Evolutionary conservation across 371 early-diverging fungal species (phyloP), one percentile per base, ranked within the genome.

Genomic region (Mucor lusitanicus): DNA sequence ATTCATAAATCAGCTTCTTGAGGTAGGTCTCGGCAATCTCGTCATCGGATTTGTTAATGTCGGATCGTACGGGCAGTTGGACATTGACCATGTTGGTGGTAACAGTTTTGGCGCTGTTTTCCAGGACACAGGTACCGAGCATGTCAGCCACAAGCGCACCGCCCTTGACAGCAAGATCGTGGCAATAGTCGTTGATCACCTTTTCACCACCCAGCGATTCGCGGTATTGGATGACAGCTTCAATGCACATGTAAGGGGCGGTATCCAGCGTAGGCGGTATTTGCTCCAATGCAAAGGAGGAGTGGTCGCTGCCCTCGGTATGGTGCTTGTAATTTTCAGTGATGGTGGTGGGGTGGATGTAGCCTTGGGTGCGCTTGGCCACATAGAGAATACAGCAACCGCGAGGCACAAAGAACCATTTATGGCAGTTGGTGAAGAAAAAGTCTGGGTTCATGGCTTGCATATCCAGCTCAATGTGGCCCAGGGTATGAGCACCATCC

Each of bases 401-500:
- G 19, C 91, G 83, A 23, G 85, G 82, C 21, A 81, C 72, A 61
- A 76, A 91, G n/a, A 89, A 67, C 94, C 94, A 93, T 76, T 92
- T 92, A 72, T 93, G 93, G 33, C 82, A 79, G 64, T 90, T 92
- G 35, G 87, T 81, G 15, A 87, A 80, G 55, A 89, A 90, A 67
- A 86, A 93, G 70, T 93, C 94, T 1, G 91, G 79, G 50, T 84
- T 73, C 9, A 80, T 35, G 13, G 72, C 78, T 4, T 67, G 63
- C 25, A 93, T 61, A 61, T 90, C 70, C 13, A 93, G 59, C 5
- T 82, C 85, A 11, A 92, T 80, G 61, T 92, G 91, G 25, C 92
- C 81, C 35, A 67, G n/a, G 35, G 86, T 79, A 68, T 93, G 92
- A 0, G 92, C 92, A 46, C 87, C 93, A 73, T 92, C 93, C 3